phyloP scores from a whole-genome alignment of 768 basidiomycete species.

The Boletus patriciae region DNA sequence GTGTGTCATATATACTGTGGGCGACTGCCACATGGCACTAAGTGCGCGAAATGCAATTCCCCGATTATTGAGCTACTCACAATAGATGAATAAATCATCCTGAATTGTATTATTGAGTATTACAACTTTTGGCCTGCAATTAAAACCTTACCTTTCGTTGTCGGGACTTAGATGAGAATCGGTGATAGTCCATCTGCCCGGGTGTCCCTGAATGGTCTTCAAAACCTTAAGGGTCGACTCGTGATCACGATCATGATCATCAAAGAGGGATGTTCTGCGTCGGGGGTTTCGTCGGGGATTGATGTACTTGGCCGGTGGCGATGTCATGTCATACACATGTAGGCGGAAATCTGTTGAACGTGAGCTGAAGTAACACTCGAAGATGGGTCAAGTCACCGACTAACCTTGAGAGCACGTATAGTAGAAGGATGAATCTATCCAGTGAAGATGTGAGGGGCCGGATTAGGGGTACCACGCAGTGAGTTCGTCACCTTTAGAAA shows the following conservation, averaged over 20 bases:
- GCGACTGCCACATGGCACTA: constrained; percentile 46
- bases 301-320: constrained; percentile 38
- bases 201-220: constrained; percentile 71
- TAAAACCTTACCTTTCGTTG: constrained; percentile 65
- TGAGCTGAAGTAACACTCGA: not conserved
- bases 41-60: not conserved
- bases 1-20: constrained; percentile 73
- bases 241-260: constrained; percentile 42
- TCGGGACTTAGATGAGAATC: constrained; percentile 90
- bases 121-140: constrained; percentile 49
- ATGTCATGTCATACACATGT: constrained; percentile 81
- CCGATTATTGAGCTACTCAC: constrained; percentile 34
- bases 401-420: constrained; percentile 88
- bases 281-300: constrained; percentile 14
- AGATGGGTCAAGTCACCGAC: constrained; percentile 1
- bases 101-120: constrained; percentile 30
- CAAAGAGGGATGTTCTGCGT: constrained; percentile 17
- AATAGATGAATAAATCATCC: constrained; percentile 93
- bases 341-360: constrained; percentile 72
- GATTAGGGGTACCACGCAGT: not conserved
- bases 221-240: constrained; percentile 48
- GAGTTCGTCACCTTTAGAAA: constrained; percentile 56
- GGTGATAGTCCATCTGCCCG: constrained; percentile 91
- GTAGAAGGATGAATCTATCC: constrained; percentile 81
- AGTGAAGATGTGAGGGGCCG: constrained; percentile 3